Evolutionary conservation across 2,329 filamentous ascomycete species (phyloP), one percentile per base, ranked within the genome.

Genomic region (Nemania sp.): DNA sequence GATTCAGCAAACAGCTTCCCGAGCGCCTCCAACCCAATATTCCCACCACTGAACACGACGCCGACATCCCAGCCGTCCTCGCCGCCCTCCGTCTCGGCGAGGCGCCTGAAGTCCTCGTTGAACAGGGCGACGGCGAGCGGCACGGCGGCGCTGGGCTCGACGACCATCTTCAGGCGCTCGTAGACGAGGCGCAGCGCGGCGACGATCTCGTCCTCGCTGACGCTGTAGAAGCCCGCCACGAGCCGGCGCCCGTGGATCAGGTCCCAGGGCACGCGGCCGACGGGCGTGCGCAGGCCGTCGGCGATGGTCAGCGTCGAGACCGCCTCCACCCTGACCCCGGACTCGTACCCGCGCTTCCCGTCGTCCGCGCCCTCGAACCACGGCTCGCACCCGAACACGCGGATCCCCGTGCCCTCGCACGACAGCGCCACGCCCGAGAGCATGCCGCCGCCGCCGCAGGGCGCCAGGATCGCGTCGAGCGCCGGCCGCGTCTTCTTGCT

Each of bases 111-210:
- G 3, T 92, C 91, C 76, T 96, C 91, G 73, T 97, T 90, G 66
- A 86, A 97, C 67, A 98, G 77, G 54, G 87, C 88, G 7, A 91
- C 90, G 0, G 94, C 95, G 61, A 98, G 75, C 1, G 87, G 86
- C n/a, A 97, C 93, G 2, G 88, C 92, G 0, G 90, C 86, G 75
- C 89, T 93, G 20, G 94, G 94, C 81, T 98, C 94, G 12, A 97
- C 87, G 20, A 97, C 87, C 48, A 96, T 78, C 84, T 98, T 97
- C 82, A 95, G 87, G 59, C 93, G 80, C 83, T 98, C 94, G 64
- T 93, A 78, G 35, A 96, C 89, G 63, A 98, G 76, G 63, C 83
- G 78, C 84, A 97, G 83, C 12, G 93, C 90, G 20, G 80, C 82
- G 70, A 84, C 83, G 73, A 98, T 97, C 80, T 97, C 86, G 56